Percentiles rank a stretch among this genome's conserved stretches.
phyloP scores from a whole-genome alignment of 192 early-diverging fungal species.

The Phlyctochytrium planicorne region DNA sequence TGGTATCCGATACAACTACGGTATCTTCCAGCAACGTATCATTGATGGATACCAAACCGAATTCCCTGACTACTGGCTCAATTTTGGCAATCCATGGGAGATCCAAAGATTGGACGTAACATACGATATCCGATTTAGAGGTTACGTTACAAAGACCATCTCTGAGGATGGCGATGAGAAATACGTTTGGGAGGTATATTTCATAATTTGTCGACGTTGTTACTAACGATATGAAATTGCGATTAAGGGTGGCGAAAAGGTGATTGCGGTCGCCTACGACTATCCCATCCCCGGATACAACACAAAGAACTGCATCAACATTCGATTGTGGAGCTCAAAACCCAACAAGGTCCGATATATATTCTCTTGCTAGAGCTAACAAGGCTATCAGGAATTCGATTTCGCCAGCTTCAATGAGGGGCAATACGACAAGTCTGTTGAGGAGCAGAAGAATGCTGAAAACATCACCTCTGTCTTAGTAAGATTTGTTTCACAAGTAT shows the following conservation, averaged over 20 bases:
- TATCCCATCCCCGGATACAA: constrained; percentile 94
- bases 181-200: constrained; percentile 70
- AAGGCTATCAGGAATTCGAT: too few species aligned
- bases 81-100: constrained; percentile 96
- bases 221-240: not conserved
- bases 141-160: constrained; percentile 70
- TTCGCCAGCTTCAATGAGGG: constrained; percentile 71
- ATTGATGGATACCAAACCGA: constrained; percentile 95
- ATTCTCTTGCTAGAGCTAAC: too few species aligned
- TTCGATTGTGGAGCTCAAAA: constrained; percentile 95
- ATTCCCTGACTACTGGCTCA: constrained; percentile 95
- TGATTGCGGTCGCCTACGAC: constrained; percentile 94
- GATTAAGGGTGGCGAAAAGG: constrained; percentile 66
- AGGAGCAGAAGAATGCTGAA: constrained; percentile 88
- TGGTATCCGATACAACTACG: constrained; percentile 96
- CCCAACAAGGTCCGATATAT: constrained; percentile 77
- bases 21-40: constrained; percentile 98
- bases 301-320: constrained; percentile 96
- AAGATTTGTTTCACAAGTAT: constrained; percentile 10
- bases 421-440: constrained; percentile 89
- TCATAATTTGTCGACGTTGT: constrained; percentile 9
- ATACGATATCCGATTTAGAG: constrained; percentile 88
- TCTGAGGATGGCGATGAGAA: constrained; percentile 67
- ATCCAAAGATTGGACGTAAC: constrained; percentile 88
- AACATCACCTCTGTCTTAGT: constrained; percentile 85